Conservation (phyloP, 2,329 filamentous ascomycete species). For the Fusarium dlaminii region DNA sequence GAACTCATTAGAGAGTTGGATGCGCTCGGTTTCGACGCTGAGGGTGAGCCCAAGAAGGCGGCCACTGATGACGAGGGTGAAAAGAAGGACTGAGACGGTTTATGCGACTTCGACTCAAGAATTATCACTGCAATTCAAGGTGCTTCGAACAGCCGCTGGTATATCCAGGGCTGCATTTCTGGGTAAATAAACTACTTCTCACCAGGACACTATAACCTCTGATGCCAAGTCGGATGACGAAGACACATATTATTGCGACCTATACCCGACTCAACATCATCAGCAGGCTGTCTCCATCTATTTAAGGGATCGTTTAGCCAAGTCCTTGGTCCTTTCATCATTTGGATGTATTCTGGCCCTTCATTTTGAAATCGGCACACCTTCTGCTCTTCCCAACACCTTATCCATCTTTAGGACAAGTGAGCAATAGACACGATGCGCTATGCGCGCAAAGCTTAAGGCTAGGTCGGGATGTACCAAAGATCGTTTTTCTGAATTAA, state of each 20-base stretch:
- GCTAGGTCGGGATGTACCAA: background rate
- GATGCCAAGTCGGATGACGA: background rate
- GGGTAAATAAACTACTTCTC: background rate
- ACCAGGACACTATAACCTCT: background rate
- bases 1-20: conserved; percentile 92
- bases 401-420: background rate
- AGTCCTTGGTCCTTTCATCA: background rate
- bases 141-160: background rate
- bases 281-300: background rate
- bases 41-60: conserved; percentile 68
- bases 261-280: background rate
- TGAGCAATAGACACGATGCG: background rate
- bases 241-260: background rate
- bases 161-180: background rate
- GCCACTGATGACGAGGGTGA: conserved; percentile 15
- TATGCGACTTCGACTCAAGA: background rate
- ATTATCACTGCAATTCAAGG: background rate
- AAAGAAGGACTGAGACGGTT: conserved; percentile 37
- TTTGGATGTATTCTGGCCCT: background rate
- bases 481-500: background rate
- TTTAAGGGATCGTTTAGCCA: background rate
- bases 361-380: background rate
- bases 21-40: conserved; percentile 81
- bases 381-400: background rate
- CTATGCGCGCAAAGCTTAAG: background rate